These are phyloP conservation scores for Vigna mungo DNA, from an alignment of 306 rosid genomes.

Conservation along the genomic window DNA sequence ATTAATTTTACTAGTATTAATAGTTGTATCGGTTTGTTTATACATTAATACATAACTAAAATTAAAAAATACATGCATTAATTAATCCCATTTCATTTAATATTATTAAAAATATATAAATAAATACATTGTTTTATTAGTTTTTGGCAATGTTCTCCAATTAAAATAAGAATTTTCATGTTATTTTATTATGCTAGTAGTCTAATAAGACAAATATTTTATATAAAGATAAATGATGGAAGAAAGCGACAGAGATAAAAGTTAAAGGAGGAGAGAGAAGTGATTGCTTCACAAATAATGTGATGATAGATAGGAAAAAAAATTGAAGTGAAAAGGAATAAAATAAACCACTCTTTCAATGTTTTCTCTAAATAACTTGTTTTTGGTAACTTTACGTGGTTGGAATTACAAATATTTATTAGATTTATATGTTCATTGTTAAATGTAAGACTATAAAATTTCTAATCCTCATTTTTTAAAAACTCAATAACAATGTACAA, in stretches of 20 bases:
- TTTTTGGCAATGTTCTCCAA: no score
- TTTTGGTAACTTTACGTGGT: no score
- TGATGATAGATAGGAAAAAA: not conserved
- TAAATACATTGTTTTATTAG: not conserved
- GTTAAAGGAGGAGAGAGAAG: not conserved
- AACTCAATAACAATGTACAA: no score
- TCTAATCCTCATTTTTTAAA: no score
- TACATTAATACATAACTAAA: not conserved
- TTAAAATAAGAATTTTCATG: no score
- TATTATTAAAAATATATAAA: not conserved
- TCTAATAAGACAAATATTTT: not conserved
- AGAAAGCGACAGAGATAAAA: not conserved
- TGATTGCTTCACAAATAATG: not conserved
- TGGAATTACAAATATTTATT: no score
- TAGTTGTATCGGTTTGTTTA: not conserved
- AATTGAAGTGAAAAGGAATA: no score
- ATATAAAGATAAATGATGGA: no score
- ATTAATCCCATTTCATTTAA: not conserved
- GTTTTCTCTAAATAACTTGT: no score
- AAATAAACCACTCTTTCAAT: no score
- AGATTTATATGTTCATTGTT: no score
- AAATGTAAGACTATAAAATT: no score
- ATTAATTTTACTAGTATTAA: not conserved
- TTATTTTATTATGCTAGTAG: not conserved
- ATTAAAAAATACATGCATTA: not conserved